Percentiles rank a stretch among this genome's conserved stretches.
Evolutionary conservation across 352 stramenopile species (phyloP).

Genomic region (Phytophthora meadii): DNA sequence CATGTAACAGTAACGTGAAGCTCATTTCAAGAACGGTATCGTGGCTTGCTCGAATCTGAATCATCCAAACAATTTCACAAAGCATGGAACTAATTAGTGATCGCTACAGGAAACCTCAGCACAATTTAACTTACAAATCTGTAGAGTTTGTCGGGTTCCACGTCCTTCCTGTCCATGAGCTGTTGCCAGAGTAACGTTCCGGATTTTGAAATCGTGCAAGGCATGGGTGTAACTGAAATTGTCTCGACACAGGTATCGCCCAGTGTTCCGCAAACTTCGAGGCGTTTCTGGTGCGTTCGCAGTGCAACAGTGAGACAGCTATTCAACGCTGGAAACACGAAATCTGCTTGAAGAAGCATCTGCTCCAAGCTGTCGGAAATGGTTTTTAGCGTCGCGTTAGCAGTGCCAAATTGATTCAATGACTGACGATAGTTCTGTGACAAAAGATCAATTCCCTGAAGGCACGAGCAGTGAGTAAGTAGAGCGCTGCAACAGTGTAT

Average conservation of each 20-base stretch:
- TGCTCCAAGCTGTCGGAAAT: conserved; percentile 1
- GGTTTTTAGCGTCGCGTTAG: not conserved
- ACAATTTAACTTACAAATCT: conserved; percentile 14
- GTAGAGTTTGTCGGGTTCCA: conserved; percentile 18
- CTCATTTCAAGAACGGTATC: conserved; percentile 12
- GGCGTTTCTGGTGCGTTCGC: conserved; percentile 1
- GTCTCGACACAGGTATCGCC: conserved; percentile 13
- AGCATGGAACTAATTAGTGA: not conserved
- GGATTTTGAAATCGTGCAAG: conserved; percentile 5
- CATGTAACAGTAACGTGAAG: conserved; percentile 16
- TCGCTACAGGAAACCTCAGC: not conserved
- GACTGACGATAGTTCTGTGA: not conserved
- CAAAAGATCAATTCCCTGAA: conserved; percentile 4
- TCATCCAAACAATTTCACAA: not conserved
- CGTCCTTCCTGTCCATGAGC: conserved; percentile 10
- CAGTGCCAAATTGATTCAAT: not conserved
- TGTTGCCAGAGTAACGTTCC: conserved; percentile 17
- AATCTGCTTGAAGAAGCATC: conserved; percentile 3
- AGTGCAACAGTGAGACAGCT: not conserved
- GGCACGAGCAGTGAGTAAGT: not conserved
- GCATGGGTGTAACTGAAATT: conserved; percentile 22
- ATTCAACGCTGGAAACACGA: conserved; percentile 3
- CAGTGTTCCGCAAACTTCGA: not conserved
- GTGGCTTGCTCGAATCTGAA: conserved; percentile 12
- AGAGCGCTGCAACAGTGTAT: not conserved